phyloP scores from a whole-genome alignment of 176 grass and related monocot genomes.

The Cenchrus fungigraminus region DNA sequence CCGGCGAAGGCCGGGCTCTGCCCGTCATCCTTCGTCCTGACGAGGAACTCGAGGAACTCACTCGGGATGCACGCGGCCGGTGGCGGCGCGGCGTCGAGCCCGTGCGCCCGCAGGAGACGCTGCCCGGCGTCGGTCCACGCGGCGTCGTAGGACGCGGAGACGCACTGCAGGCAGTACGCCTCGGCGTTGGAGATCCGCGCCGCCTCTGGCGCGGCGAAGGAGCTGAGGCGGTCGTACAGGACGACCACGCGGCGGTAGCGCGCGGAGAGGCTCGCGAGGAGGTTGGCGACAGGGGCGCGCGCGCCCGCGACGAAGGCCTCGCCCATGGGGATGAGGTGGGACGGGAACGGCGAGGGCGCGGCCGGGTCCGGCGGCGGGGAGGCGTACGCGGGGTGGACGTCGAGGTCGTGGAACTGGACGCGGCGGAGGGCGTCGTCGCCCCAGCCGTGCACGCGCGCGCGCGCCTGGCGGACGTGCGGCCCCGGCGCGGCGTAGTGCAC shows the following conservation, averaged over 20 bases:
- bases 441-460: constrained; percentile 15
- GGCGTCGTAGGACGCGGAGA: constrained; percentile 6
- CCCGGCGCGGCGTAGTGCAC: constrained; percentile 52
- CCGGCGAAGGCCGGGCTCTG: constrained; percentile 2
- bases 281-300: not conserved
- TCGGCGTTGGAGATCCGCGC: constrained; percentile 19
- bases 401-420: constrained; percentile 8
- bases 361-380: constrained; percentile 7
- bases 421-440: not conserved
- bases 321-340: not conserved
- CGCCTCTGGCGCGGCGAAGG: constrained; percentile 37
- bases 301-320: constrained; percentile 5
- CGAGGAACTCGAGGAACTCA: constrained; percentile 32
- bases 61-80: constrained; percentile 4
- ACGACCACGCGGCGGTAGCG: constrained; percentile 37
- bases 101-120: constrained; percentile 15
- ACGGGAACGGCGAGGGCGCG: not conserved
- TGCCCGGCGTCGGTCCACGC: constrained; percentile 1
- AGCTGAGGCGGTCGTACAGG: constrained; percentile 38
- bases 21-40: not conserved
- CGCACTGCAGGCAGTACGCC: constrained; percentile 37
- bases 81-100: not conserved
- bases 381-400: not conserved
- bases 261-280: constrained; percentile 22
- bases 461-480: constrained; percentile 43